Conservation (phyloP, 306 rosid genomes). For the Trifolium pratense region DNA sequence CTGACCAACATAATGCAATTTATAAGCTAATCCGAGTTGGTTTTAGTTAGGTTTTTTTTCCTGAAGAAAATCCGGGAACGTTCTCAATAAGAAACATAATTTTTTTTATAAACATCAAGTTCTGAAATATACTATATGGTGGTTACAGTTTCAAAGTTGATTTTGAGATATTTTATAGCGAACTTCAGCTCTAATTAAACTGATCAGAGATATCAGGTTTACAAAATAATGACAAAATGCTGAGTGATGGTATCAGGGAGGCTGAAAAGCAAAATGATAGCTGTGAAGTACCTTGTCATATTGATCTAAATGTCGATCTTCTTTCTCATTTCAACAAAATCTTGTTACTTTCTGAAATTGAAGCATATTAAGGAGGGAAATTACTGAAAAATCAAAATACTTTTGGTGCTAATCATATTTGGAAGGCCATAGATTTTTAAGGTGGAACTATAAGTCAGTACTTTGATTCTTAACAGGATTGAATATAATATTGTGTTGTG, state of each 20-base stretch:
- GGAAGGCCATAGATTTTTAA: not conserved
- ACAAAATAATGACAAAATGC: not conserved
- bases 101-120: not conserved
- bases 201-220: not conserved
- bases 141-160: not conserved
- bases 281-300: not conserved
- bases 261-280: not conserved
- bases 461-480: not conserved
- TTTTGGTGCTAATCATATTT: not conserved
- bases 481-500: no score
- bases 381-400: not conserved
- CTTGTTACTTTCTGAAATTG: not conserved
- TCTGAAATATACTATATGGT: not conserved
- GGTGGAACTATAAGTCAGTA: not conserved
- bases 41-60: not conserved
- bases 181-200: not conserved
- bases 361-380: not conserved
- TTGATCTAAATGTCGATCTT: not conserved
- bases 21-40: not conserved
- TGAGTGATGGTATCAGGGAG: not conserved
- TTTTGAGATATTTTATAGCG: not conserved
- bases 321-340: not conserved
- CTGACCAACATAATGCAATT: constrained; percentile 2
- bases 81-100: not conserved
- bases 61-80: not conserved